Percentiles rank a stretch among this genome's conserved stretches.
Evolutionary conservation across 257 asterid genomes (phyloP).

Genomic region (Catharanthus roseus): DNA sequence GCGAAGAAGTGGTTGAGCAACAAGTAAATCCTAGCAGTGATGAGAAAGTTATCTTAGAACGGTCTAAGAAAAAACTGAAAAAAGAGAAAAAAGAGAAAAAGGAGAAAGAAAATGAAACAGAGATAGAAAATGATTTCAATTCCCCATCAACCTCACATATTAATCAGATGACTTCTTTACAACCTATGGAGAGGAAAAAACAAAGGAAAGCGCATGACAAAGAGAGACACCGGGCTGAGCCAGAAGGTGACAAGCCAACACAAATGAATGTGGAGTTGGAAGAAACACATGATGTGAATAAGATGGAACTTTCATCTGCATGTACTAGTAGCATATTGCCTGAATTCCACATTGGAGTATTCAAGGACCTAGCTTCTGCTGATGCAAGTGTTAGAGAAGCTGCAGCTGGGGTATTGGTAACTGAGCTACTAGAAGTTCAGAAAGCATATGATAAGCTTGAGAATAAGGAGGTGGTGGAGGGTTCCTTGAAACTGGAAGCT

Average conservation of each 20-base stretch:
- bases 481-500: conserved; percentile 71
- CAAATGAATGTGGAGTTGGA: conserved; percentile 28
- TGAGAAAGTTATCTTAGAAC: conserved; percentile 34
- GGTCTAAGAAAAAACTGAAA: conserved; percentile 50
- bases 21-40: conserved; percentile 18
- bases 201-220: conserved; percentile 53
- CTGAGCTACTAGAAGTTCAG: conserved; percentile 71
- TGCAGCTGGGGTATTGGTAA: conserved; percentile 60
- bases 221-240: conserved; percentile 38
- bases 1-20: conserved; percentile 24
- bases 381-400: conserved; percentile 59
- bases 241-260: conserved; percentile 12
- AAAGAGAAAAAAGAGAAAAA: conserved; percentile 45
- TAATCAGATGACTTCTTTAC: conserved; percentile 23
- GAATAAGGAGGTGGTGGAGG: conserved; percentile 72
- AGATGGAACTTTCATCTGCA: conserved; percentile 12
- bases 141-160: conserved; percentile 35
- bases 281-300: conserved; percentile 24
- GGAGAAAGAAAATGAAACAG: conserved; percentile 26
- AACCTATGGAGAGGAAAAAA: conserved; percentile 73
- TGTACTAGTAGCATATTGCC: conserved; percentile 46
- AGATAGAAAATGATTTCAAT: conserved; percentile 22
- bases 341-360: conserved; percentile 83
- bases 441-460: conserved; percentile 67
- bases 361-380: conserved; percentile 63